Percentiles rank a stretch among this genome's conserved stretches.
These are phyloP conservation scores for Calonectria crousiana DNA, from an alignment of 2,329 filamentous ascomycete species.

Conservation along the genomic window DNA sequence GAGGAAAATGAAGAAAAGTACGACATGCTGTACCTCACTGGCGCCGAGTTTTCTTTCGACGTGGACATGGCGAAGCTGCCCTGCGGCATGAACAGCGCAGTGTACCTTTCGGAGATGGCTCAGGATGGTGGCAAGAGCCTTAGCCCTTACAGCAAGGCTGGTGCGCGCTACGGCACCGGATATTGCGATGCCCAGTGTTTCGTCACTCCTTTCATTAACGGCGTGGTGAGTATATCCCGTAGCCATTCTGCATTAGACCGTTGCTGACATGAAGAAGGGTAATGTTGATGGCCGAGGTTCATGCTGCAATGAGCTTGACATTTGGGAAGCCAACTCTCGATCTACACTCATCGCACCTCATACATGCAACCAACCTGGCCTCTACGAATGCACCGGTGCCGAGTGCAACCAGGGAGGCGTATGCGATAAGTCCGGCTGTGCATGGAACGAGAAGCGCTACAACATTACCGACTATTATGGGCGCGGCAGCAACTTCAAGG, in stretches of 20 bases:
- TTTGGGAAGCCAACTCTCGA: constrained; percentile 65
- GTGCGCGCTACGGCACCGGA: constrained; percentile 71
- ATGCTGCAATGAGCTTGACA: constrained; percentile 68
- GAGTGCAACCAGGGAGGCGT: constrained; percentile 54
- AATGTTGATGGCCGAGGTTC: constrained; percentile 46
- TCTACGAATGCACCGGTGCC: constrained; percentile 58
- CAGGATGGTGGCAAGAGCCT: constrained; percentile 69
- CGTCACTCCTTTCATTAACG: constrained; percentile 63
- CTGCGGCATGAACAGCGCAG: constrained; percentile 76
- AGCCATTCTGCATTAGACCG: background rate
- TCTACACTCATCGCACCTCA: constrained; percentile 62
- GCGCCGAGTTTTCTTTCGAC: constrained; percentile 74
- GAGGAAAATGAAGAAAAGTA: constrained; percentile 66
- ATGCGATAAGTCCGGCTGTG: constrained; percentile 60
- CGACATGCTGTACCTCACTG: constrained; percentile 70
- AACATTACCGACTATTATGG: constrained; percentile 50
- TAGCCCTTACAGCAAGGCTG: constrained; percentile 61
- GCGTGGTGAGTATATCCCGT: constrained; percentile 50
- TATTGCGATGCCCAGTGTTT: constrained; percentile 74
- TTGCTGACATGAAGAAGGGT: constrained; percentile 17
- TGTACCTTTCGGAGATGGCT: constrained; percentile 70
- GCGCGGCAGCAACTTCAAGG: constrained; percentile 41
- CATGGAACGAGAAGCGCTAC: constrained; percentile 56
- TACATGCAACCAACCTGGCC: constrained; percentile 57
- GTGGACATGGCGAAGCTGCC: constrained; percentile 74